Evolutionary conservation across 257 asterid species (phyloP), one percentile per base, ranked within the genome.

Genomic region (Fraxinus anomala): DNA sequence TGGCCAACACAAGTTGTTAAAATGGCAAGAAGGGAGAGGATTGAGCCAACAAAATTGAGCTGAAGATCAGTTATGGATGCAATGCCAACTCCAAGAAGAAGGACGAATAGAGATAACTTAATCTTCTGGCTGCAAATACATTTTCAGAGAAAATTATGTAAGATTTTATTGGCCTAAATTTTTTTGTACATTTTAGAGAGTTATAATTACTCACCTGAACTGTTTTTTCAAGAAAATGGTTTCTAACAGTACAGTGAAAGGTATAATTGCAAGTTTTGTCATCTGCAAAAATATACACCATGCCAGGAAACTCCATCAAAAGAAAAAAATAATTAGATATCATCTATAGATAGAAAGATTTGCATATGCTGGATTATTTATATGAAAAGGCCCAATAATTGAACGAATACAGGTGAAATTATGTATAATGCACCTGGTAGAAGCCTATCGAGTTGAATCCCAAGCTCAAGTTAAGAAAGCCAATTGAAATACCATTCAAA

Each of bases 261-360:
- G 98, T 85, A 94, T 94, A 70, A 92, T 92, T 77, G 98, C 98
- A 26, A 94, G 93, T 76, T 94, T 94, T 70, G 98, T 94, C 98
- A 94, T 92, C 97, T 92, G 94, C 76, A 31, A 59, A 40, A 31
- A 23, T 47, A 71, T 73, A 42, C 23, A 54, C 9, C 12, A 37
- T 37, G 9, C 12, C 42, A 37, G 10, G 14, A 40, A 40, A 40
- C 49, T 10, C 49, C 49, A 2, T 11, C 4, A 40, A 40, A 40
- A 11, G 0, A 9, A 39, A 39, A 9, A 8, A 40, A 2, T 1
- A 40, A 40, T 10, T 40, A 2, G 0, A 40, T 40, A 37, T 31
- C 2, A 37, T 37, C 9, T 1, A 37, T 7, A 37, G 40, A 6
- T 36, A 37, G 42, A 37, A 37, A 37, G 42, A 37, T 37, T 7